A percentile compares a stretch with the other conserved stretches of the same genome.
Evolutionary conservation across 164 flowering plant genomes (phyloP).

Genomic region (Magnolia kwangsiensis): DNA sequence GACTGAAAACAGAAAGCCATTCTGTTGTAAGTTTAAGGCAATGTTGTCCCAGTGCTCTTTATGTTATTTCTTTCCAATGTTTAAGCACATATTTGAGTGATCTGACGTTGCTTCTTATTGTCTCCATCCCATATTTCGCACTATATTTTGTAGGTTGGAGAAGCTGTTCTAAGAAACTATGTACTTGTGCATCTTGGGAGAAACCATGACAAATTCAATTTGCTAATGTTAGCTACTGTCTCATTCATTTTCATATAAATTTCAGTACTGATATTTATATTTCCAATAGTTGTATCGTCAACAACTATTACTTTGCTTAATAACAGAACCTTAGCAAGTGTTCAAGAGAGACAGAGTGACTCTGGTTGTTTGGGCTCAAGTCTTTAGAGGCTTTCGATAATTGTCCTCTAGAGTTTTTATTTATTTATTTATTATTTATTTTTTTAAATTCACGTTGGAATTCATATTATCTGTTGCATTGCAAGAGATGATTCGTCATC

Average conservation of each 20-base stretch:
- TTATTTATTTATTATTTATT: no score
- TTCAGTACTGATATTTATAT: not conserved
- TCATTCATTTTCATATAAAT: slow-evolving; percentile 1
- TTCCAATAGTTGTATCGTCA: not conserved
- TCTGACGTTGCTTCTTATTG: not conserved
- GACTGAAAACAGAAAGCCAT: slow-evolving; percentile 48
- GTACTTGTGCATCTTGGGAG: slow-evolving; percentile 74
- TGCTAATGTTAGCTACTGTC: slow-evolving; percentile 68
- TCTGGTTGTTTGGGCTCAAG: not conserved
- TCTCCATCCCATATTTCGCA: not conserved
- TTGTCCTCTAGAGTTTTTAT: not conserved
- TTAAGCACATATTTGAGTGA: not conserved
- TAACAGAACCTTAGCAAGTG: not conserved
- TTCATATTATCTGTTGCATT: not conserved
- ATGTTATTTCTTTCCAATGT: not conserved
- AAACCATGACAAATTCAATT: slow-evolving; percentile 75
- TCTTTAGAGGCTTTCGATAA: not conserved
- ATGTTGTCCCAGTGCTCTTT: not conserved
- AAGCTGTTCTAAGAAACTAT: slow-evolving; percentile 60
- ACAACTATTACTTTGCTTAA: not conserved
- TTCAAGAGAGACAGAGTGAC: not conserved
- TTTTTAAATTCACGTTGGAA: no score
- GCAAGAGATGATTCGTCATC: not conserved
- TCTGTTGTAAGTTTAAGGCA: slow-evolving; percentile 48
- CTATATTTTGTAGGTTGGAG: slow-evolving; percentile 55